Conservation (phyloP, 148 eudicot species). For the Suaeda aralocaspica region DNA sequence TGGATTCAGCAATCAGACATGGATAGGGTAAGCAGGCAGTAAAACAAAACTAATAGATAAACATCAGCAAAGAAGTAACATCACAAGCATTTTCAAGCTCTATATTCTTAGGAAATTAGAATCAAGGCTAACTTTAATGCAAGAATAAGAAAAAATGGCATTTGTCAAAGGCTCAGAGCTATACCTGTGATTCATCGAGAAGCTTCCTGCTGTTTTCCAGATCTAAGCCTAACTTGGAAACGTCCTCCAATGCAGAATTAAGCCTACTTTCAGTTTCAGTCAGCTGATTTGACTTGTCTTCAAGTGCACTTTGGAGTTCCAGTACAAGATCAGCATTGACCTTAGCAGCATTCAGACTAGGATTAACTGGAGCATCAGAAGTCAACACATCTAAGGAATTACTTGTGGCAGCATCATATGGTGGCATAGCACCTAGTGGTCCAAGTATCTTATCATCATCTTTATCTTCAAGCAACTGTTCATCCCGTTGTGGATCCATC, state of each 20-base stretch:
- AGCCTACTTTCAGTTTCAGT: slow-evolving; percentile 53
- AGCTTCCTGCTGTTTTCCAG: slow-evolving; percentile 71
- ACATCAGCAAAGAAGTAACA: not conserved
- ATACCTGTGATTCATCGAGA: slow-evolving; percentile 95
- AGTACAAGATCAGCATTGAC: slow-evolving; percentile 40
- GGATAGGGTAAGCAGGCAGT: not conserved
- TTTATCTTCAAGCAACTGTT: slow-evolving; percentile 36
- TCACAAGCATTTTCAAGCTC: not conserved
- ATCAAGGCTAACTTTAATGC: not conserved
- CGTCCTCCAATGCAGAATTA: slow-evolving; percentile 49
- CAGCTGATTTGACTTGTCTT: slow-evolving; percentile 56
- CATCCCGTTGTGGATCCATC: slow-evolving; percentile 61
- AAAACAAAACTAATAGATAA: not conserved
- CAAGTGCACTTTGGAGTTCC: slow-evolving; percentile 54
- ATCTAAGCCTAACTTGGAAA: slow-evolving; percentile 62
- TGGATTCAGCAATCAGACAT: not conserved
- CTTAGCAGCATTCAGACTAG: slow-evolving; percentile 34
- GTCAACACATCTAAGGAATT: slow-evolving; percentile 33
- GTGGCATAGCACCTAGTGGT: slow-evolving; percentile 27
- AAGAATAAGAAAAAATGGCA: not conserved
- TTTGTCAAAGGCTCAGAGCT: slow-evolving; percentile 6
- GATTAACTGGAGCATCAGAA: slow-evolving; percentile 31
- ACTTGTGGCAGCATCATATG: slow-evolving; percentile 39
- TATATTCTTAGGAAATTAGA: not conserved
- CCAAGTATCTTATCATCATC: slow-evolving; percentile 32